phyloP scores from a whole-genome alignment of 768 basidiomycete species.

The Xerocomellus intermedius region DNA sequence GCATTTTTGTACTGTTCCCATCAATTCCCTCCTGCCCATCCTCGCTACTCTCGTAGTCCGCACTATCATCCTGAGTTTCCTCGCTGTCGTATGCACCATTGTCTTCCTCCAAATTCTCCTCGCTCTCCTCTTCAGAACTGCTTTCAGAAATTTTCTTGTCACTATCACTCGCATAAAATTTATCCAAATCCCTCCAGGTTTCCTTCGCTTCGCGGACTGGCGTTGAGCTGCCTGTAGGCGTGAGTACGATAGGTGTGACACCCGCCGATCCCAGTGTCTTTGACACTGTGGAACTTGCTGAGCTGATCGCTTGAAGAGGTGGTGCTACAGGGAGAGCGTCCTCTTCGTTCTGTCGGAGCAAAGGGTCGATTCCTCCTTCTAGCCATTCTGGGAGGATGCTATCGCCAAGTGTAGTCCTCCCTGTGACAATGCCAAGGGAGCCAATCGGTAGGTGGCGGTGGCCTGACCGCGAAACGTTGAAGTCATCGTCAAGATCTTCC shows the following conservation, averaged over 20 bases:
- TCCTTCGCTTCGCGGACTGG: constrained; percentile 44
- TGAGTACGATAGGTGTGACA: constrained; percentile 52
- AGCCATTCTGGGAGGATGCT: constrained; percentile 79
- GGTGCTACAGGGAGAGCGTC: constrained; percentile 39
- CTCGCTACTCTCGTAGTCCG: constrained; percentile 18
- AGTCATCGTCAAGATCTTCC: background rate
- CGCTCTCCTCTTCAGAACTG: constrained; percentile 34
- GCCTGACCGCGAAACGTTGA: constrained; percentile 24
- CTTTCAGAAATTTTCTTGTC: constrained; percentile 36
- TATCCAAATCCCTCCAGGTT: constrained; percentile 61
- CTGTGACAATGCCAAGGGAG: constrained; percentile 61
- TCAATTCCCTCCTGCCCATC: constrained; percentile 20
- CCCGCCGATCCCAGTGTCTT: constrained; percentile 31
- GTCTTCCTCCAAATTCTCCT: constrained; percentile 27
- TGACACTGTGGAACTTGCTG: constrained; percentile 31
- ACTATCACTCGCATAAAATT: constrained; percentile 60
- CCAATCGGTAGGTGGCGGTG: constrained; percentile 53
- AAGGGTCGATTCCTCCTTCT: constrained; percentile 78
- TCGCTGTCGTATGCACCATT: constrained; percentile 27
- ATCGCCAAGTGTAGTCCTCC: constrained; percentile 44
- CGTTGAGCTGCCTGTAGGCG: constrained; percentile 51
- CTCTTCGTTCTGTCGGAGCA: constrained; percentile 67
- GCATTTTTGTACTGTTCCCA: constrained; percentile 10
- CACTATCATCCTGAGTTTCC: constrained; percentile 30
- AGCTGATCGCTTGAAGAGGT: constrained; percentile 40